These are phyloP conservation scores for Olyra latifolia DNA, from an alignment of 176 grass and related monocot species.

Conservation along the genomic window DNA sequence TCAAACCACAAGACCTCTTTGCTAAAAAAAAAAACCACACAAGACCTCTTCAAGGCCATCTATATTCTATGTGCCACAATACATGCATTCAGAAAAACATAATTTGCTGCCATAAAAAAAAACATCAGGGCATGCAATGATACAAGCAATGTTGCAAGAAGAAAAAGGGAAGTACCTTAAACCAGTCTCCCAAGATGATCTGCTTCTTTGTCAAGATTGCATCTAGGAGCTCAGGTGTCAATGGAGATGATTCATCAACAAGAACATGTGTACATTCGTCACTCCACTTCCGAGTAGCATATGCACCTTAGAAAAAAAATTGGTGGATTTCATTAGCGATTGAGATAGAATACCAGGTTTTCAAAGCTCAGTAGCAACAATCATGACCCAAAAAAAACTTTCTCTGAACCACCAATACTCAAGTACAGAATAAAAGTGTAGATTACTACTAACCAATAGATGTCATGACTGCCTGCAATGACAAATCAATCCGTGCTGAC, in stretches of 20 bases:
- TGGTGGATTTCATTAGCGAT: background rate
- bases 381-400: background rate
- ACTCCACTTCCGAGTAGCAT: constrained; percentile 70
- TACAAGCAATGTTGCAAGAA: constrained; percentile 11
- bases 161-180: constrained; percentile 57
- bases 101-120: constrained; percentile 14
- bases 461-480: constrained; percentile 61
- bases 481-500: constrained; percentile 42
- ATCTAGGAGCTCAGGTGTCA: constrained; percentile 76
- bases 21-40: too few species aligned
- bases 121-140: background rate
- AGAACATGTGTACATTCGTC: constrained; percentile 82
- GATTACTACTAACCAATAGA: constrained; percentile 74
- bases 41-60: background rate
- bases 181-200: constrained; percentile 69
- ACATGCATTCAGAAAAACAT: constrained; percentile 7
- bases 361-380: constrained; percentile 3
- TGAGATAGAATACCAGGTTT: constrained; percentile 23
- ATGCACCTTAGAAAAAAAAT: constrained; percentile 58
- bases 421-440: constrained; percentile 25
- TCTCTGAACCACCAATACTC: background rate
- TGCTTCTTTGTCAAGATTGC: constrained; percentile 72
- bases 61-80: constrained; percentile 22
- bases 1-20: background rate
- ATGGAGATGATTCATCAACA: constrained; percentile 69